Evolutionary conservation across 2,329 filamentous ascomycete species (phyloP).

Genomic region (Aureobasidium melanogenum): DNA sequence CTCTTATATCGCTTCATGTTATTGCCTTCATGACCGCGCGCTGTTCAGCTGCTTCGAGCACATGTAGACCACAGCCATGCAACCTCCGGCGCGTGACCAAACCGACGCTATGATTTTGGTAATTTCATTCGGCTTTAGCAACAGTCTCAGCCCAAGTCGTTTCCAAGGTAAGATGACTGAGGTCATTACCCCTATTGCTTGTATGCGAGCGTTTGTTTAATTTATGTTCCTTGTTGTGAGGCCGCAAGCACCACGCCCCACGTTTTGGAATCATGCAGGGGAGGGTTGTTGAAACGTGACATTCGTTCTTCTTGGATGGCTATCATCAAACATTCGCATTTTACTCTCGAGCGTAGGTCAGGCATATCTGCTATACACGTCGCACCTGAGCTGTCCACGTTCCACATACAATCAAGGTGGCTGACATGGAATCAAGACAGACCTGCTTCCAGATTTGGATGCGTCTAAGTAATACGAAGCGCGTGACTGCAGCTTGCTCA

Average conservation of each 20-base stretch:
- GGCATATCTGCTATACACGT: background rate
- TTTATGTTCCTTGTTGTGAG: background rate
- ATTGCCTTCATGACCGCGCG: background rate
- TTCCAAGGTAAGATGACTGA: background rate
- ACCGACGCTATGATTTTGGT: background rate
- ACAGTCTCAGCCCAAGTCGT: background rate
- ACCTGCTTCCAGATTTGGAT: background rate
- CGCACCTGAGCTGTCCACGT: background rate
- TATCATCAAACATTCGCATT: background rate
- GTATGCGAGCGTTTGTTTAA: background rate
- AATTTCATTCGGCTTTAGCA: background rate
- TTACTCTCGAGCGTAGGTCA: too few relatives aligned
- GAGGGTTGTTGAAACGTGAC: background rate
- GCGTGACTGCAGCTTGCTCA: background rate
- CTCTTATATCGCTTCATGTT: background rate
- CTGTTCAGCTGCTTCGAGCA: background rate
- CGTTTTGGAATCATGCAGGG: slow-evolving; percentile 1
- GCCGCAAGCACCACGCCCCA: background rate
- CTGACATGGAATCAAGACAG: background rate
- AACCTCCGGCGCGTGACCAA: background rate
- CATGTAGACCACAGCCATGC: background rate
- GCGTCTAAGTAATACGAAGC: background rate
- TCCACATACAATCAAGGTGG: background rate
- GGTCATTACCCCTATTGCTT: background rate
- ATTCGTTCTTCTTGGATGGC: background rate